Evolutionary conservation across 148 eudicot species (phyloP).

Genomic region (Diospyros lotus): DNA sequence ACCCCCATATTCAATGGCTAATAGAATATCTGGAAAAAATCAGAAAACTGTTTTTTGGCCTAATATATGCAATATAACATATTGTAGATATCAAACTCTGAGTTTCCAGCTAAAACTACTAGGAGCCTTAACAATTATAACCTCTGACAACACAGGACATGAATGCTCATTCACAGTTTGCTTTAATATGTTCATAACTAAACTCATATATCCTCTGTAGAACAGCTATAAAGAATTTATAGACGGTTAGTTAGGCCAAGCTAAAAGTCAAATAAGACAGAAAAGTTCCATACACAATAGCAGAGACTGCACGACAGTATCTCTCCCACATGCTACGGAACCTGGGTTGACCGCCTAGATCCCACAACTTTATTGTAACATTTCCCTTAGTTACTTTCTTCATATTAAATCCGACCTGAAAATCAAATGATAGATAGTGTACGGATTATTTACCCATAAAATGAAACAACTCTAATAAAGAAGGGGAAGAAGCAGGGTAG

Average conservation of each 20-base stretch:
- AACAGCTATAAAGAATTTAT: too few relatives aligned
- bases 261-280: constrained; percentile 6
- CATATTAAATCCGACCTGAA: constrained; percentile 97
- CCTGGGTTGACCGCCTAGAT: constrained; percentile 99
- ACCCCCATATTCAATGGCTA: too few relatives aligned
- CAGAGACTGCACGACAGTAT: constrained; percentile 99
- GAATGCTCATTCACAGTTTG: too few relatives aligned
- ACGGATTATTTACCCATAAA: not conserved
- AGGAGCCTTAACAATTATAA: too few relatives aligned
- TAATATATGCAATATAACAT: too few relatives aligned
- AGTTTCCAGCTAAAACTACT: too few relatives aligned
- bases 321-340: constrained; percentile 99
- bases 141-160: too few relatives aligned
- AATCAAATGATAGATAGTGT: not conserved
- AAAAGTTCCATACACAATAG: constrained; percentile 75
- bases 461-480: not conserved
- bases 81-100: too few relatives aligned
- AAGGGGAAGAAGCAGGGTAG: not conserved
- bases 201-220: too few relatives aligned
- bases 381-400: constrained; percentile 96
- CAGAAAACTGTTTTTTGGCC: too few relatives aligned
- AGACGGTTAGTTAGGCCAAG: not conserved
- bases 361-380: constrained; percentile 98
- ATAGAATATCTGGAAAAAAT: too few relatives aligned
- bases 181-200: too few relatives aligned